phyloP scores from a whole-genome alignment of 2,329 filamentous ascomycete species.

The Ceratocystis smalleyi region DNA sequence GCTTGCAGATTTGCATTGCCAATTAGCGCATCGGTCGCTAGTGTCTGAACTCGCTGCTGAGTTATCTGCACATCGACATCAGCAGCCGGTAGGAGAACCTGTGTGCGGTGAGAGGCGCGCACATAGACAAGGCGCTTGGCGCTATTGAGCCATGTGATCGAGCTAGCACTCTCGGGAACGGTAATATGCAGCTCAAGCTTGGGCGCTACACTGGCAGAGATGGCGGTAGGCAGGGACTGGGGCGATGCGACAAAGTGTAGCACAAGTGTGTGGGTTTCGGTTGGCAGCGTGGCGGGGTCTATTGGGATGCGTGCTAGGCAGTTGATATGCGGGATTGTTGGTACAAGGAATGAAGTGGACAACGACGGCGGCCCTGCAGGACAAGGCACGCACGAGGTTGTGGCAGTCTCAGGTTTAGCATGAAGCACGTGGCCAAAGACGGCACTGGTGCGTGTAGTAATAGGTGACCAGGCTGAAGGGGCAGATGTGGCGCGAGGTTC shows the following conservation, averaged over 20 bases:
- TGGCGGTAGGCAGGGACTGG: slow-evolving; percentile 12
- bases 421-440: slow-evolving; percentile 39
- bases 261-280: slow-evolving; percentile 6
- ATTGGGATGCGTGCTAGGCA: slow-evolving; percentile 27
- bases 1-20: slow-evolving; percentile 21
- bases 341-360: slow-evolving; percentile 25
- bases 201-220: slow-evolving; percentile 10
- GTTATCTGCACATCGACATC: slow-evolving; percentile 30
- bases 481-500: neutral
- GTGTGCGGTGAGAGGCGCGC: slow-evolving; percentile 24
- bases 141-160: slow-evolving; percentile 19
- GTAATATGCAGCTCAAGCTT: slow-evolving; percentile 18
- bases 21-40: slow-evolving; percentile 2
- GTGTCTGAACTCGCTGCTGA: slow-evolving; percentile 22
- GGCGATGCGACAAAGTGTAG: slow-evolving; percentile 12
- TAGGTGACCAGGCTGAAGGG: slow-evolving; percentile 12
- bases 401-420: slow-evolving; percentile 17
- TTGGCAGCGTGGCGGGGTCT: slow-evolving; percentile 17
- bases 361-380: neutral
- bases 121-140: slow-evolving; percentile 27
- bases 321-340: slow-evolving; percentile 33
- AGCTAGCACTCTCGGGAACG: slow-evolving; percentile 14
- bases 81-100: slow-evolving; percentile 28
- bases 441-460: slow-evolving; percentile 24
- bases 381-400: neutral